Evolutionary conservation across 176 grass and related monocot species (phyloP), one percentile per base, ranked within the genome.

Genomic region (Avena insularis): DNA sequence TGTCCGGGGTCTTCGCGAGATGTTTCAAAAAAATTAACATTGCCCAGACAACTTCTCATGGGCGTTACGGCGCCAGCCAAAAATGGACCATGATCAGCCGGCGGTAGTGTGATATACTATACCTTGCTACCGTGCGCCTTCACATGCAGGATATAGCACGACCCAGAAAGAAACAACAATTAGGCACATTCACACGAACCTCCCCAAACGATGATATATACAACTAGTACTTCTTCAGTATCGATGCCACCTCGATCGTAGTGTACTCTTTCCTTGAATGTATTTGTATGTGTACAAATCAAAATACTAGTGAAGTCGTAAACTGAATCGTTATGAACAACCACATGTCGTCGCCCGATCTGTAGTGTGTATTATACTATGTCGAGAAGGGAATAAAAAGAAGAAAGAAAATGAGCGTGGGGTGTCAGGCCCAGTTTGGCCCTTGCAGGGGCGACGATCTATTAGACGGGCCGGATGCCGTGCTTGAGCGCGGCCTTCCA

Each of bases 401-500:
- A 66, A 50, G 11, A 66, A 29, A 11, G 21, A 33, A 1, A 71
- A 45, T 6, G 68, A 71, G 40, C 4, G 23, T 23, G n/a, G n/a
- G 4, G 20, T 73, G 11, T 73, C 5, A n/a, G 5, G 70, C 70
- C 43, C 43, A 25, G 55, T 62, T 73, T 73, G 66, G 17, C 12
- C 43, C 71, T 40, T 40, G 5, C 38, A 40, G 38, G 38, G 6
- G 38, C 19, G 16, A 5, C 23, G 79, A 8, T 0, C 6, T 46
- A 15, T 76, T 48, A 94, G 14, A 81, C 91, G 1, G 96, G 96
- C 27, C 73, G 80, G n/a, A 98, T 92, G 0, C 96, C 96, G 62
- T 98, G 96, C 91, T 86, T 91, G 48, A 94, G 75, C 11, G 96
- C 96, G 6, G 96, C 93, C 66, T 87, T 19, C 96, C 93, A 98